Conservation (phyloP, 23 red algal species). For the Chondrus crispus region DNA sequence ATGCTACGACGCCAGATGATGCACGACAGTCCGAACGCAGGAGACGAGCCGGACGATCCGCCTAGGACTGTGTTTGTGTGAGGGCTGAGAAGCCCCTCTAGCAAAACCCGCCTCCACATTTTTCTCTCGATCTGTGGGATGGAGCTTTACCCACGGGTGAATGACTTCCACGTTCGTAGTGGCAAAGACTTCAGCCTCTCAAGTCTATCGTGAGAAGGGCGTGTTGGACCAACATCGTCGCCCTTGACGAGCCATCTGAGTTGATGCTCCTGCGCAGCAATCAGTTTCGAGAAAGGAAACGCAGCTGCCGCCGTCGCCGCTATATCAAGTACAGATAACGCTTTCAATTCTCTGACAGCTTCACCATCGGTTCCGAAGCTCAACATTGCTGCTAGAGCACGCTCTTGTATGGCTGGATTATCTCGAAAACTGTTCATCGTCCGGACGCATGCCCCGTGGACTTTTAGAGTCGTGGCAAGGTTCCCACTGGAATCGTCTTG, state of each 20-base stretch:
- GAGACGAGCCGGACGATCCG: slow-evolving; percentile 1
- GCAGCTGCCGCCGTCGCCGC: background rate
- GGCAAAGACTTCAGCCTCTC: too few relatives aligned
- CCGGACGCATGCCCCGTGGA: background rate
- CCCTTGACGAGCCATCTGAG: background rate
- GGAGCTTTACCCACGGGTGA: too few relatives aligned
- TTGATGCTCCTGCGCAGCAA: slow-evolving; percentile 11
- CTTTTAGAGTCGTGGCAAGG: background rate
- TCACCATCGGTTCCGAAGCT: slow-evolving; percentile 6
- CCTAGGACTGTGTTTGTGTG: background rate
- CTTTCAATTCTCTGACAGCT: background rate
- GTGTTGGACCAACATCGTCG: too few relatives aligned
- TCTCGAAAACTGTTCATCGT: background rate
- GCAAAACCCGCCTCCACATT: too few relatives aligned
- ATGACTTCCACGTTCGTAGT: too few relatives aligned
- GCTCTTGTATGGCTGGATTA: slow-evolving; percentile 10
- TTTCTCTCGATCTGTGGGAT: too few relatives aligned
- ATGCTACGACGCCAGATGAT: background rate
- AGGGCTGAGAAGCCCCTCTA: background rate
- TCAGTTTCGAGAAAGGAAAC: slow-evolving; percentile 29
- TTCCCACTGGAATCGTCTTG: background rate
- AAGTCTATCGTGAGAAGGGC: too few relatives aligned
- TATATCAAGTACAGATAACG: background rate
- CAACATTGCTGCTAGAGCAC: slow-evolving; percentile 14
- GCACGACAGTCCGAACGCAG: background rate